Evolutionary conservation across 2,329 filamentous ascomycete species (phyloP).

Genomic region (Emydomyces testavorans): DNA sequence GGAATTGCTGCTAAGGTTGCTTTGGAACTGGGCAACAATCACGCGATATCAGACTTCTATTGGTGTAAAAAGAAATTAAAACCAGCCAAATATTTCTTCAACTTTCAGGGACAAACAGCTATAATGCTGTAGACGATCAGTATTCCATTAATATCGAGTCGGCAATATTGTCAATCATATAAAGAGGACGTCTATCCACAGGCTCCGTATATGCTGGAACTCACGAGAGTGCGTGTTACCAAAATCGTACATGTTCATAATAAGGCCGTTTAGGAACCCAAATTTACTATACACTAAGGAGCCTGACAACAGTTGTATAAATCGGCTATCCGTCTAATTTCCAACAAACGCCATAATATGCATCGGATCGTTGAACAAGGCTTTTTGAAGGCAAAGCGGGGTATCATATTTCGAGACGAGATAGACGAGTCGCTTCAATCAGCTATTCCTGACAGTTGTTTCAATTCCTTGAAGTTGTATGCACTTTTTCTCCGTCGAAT

Average conservation of each 20-base stretch:
- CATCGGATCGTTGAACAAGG: neutral
- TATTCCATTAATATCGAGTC: no score
- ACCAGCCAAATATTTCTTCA: no score
- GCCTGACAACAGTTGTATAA: neutral
- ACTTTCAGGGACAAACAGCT: no score
- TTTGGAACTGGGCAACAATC: no score
- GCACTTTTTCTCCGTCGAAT: conserved; percentile 21
- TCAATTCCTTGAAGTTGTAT: conserved; percentile 6
- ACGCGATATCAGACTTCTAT: no score
- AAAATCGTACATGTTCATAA: neutral
- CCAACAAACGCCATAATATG: neutral
- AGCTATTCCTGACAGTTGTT: neutral
- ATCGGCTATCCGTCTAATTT: neutral
- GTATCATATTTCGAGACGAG: neutral
- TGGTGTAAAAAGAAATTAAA: no score
- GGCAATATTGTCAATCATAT: no score
- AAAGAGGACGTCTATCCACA: neutral
- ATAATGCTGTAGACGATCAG: no score
- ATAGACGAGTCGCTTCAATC: conserved; percentile 5
- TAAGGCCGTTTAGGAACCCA: neutral
- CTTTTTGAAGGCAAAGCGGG: neutral
- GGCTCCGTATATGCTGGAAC: neutral
- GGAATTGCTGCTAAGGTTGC: no score
- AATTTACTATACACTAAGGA: neutral
- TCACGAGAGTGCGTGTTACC: neutral